A percentile compares a stretch with the other conserved stretches of the same genome.
These are phyloP conservation scores for Dactylorhiza incarnata DNA, from an alignment of 106 monocot species.

Conservation along the genomic window DNA sequence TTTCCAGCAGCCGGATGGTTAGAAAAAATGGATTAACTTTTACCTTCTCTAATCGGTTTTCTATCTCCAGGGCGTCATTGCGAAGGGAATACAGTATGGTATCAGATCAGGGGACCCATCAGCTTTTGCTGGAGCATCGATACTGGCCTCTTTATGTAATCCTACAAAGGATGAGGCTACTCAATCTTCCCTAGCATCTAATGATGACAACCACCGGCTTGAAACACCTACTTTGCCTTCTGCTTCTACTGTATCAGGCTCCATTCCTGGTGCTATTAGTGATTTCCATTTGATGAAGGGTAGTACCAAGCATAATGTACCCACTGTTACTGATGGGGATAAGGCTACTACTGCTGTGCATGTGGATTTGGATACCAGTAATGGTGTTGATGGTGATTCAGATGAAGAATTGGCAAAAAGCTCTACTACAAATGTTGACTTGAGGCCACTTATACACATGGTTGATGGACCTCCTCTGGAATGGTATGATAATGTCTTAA, in stretches of 20 bases:
- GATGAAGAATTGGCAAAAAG: constrained; percentile 27
- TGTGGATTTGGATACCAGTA: constrained; percentile 27
- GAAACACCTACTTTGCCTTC: constrained; percentile 26
- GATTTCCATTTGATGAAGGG: constrained; percentile 13
- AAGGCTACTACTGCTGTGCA: constrained; percentile 13
- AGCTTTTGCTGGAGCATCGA: constrained; percentile 75
- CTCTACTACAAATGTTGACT: constrained; percentile 29
- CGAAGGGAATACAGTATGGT: constrained; percentile 36
- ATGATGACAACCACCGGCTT: constrained; percentile 25
- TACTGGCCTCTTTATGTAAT: constrained; percentile 66
- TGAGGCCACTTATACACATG: constrained; percentile 33
- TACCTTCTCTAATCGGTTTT: constrained; percentile 23
- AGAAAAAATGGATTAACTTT: constrained; percentile 13
- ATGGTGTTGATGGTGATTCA: constrained; percentile 23
- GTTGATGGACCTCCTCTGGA: constrained; percentile 42
- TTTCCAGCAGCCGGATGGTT: constrained; percentile 37
- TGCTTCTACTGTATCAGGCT: constrained; percentile 26
- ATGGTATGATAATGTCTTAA: constrained; percentile 8
- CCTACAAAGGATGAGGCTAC: constrained; percentile 31
- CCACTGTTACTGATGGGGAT: constrained; percentile 19
- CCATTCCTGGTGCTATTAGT: constrained; percentile 16
- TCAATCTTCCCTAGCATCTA: constrained; percentile 27
- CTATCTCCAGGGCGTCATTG: constrained; percentile 15
- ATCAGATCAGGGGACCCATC: constrained; percentile 52
- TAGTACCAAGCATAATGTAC: constrained; percentile 18